Evolutionary conservation across 2,329 filamentous ascomycete genomes (phyloP).

Genomic region (Fusarium tjaetaba): DNA sequence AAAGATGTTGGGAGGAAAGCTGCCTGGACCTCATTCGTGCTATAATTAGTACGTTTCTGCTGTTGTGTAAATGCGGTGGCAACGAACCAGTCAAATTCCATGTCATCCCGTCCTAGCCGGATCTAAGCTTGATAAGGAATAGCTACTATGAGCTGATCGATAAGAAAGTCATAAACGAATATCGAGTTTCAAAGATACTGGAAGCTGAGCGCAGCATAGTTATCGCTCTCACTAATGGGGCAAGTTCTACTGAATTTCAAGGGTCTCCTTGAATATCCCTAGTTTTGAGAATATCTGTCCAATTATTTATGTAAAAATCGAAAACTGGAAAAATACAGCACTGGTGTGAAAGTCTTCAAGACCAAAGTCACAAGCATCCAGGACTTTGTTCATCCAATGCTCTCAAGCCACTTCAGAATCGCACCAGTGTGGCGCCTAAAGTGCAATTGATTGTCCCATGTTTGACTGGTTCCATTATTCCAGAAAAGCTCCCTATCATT

Average conservation of each 20-base stretch:
- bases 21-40: neutral
- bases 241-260: neutral
- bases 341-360: neutral
- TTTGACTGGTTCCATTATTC: neutral
- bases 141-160: neutral
- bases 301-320: too few species aligned
- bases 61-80: neutral
- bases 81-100: neutral
- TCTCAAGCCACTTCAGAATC: neutral
- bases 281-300: fast-evolving
- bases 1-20: neutral
- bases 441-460: neutral
- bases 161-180: neutral
- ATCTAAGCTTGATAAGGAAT: neutral
- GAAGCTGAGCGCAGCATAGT: neutral
- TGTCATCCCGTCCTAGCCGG: neutral
- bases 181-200: neutral
- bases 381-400: neutral
- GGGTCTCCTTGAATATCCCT: too few species aligned
- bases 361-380: neutral
- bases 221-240: neutral
- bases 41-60: neutral
- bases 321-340: fast-evolving
- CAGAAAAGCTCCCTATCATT: neutral
- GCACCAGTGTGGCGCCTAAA: neutral